Evolutionary conservation across 2,329 filamentous ascomycete species (phyloP).

Genomic region (Ophiostoma novo-ulmi): DNA sequence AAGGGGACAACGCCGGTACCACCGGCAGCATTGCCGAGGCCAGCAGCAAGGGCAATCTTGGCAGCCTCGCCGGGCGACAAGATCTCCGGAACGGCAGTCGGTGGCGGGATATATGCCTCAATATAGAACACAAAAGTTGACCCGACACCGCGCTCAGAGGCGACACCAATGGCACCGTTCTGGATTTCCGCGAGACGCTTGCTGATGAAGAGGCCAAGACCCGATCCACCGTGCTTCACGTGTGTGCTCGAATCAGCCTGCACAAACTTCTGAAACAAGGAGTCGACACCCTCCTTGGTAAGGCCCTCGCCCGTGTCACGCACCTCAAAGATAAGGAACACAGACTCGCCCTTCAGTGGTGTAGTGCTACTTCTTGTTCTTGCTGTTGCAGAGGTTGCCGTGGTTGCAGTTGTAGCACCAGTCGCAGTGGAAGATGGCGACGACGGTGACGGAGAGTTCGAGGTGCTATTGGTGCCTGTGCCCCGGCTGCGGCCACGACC

Average conservation of each 20-base stretch:
- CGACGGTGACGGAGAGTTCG: background rate
- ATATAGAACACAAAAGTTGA: slow-evolving; percentile 74
- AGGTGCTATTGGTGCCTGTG: background rate
- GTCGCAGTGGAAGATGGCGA: background rate
- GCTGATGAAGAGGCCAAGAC: slow-evolving; percentile 73
- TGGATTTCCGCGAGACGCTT: slow-evolving; percentile 74
- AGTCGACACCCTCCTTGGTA: slow-evolving; percentile 63
- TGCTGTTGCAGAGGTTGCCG: background rate
- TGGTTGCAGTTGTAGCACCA: background rate
- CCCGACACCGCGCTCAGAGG: slow-evolving; percentile 62
- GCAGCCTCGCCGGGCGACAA: slow-evolving; percentile 25
- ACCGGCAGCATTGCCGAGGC: background rate
- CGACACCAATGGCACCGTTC: slow-evolving; percentile 72
- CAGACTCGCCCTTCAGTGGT: slow-evolving; percentile 38
- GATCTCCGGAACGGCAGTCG: slow-evolving; percentile 40
- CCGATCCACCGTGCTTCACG: slow-evolving; percentile 73
- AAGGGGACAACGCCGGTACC: background rate
- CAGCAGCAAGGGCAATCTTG: slow-evolving; percentile 19
- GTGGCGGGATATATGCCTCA: slow-evolving; percentile 47
- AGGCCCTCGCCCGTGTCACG: slow-evolving; percentile 73
- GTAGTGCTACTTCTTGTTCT: background rate
- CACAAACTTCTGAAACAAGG: slow-evolving; percentile 72
- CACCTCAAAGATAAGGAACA: slow-evolving; percentile 68
- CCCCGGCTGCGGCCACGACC: slow-evolving; percentile 10
- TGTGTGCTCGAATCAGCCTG: slow-evolving; percentile 73